Percentiles rank a stretch among this genome's conserved stretches.
These are phyloP conservation scores for Laetiporus sulphureus DNA, from an alignment of 1,284 basidiomycete species.

Conservation along the genomic window DNA sequence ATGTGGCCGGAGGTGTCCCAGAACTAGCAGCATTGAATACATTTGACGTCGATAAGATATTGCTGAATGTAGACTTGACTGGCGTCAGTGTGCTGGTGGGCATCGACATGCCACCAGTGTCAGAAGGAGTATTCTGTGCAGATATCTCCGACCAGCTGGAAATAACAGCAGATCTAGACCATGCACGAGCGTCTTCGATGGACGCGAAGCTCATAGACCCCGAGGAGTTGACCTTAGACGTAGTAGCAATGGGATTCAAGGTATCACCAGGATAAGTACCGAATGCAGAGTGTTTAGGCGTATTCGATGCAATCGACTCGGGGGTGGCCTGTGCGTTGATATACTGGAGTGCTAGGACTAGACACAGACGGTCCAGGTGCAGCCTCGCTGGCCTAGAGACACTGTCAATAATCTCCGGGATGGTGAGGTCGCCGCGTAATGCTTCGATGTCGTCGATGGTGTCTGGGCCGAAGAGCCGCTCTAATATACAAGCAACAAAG, in stretches of 20 bases:
- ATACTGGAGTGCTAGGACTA: neutral
- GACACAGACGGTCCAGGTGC: neutral
- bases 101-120: neutral
- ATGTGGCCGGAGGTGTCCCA: no score
- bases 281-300: no score
- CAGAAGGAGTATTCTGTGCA: neutral
- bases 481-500: conserved; percentile 69
- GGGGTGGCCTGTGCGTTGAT: no score
- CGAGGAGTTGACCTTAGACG: no score
- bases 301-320: no score
- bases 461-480: conserved; percentile 65
- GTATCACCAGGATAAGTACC: no score
- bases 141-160: neutral
- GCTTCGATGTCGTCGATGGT: conserved; percentile 71
- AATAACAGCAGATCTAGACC: no score
- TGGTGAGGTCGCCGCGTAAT: conserved; percentile 55
- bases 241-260: no score
- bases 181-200: no score
- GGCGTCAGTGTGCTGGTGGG: neutral
- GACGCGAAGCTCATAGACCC: no score
- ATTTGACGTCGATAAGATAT: conserved; percentile 3
- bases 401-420: conserved; percentile 79
- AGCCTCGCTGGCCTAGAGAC: conserved; percentile 26
- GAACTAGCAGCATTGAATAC: conserved; percentile 1
- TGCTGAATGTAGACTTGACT: conserved; percentile 11